Base-by-base conservation (phyloP, 2,329 filamentous ascomycete species). In the Fusarium sp. region DNA sequence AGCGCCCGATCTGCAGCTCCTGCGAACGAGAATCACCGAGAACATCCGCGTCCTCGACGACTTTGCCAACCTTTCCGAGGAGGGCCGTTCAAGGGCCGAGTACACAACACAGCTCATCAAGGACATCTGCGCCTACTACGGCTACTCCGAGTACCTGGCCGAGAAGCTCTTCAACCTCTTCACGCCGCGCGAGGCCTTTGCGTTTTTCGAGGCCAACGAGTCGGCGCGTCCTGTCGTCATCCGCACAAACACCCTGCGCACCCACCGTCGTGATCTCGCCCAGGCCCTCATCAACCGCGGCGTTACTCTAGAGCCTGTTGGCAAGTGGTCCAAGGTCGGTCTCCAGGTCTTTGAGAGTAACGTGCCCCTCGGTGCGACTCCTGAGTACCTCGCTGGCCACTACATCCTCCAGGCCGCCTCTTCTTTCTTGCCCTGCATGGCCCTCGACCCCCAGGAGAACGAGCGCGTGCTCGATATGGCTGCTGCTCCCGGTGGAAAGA, bases 161-260 rank as follows among this genome's bases (percentile, higher is more conserved):
- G 92, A 97, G 78, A 99, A 98, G 83, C 88, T 99, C 13, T 93
- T 93, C 80, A 89, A 90, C 73, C 87, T 99, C 7, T 98, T 99
- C 79, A 88, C 93, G 2, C 92, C 95, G 0, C 89, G 90, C 70
- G 95, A 99, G 80, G 95, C 95, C 0, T 96, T 98, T 70, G 93
- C 93, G 51, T 99, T 99, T 79, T 98, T 99, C 80, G 95, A 99
- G 80, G 94, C 94, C 71, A 99, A 99, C 87, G 95, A 99, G 80
- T 93, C 91, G 26, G 88, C 93, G 12, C 88, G 95, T 47, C 95
- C 95, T 5, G 89, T 99, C 56, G 95, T 99, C 66, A 96, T 99
- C 74, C 89, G 95, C 73, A 98, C 95, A 63, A 99, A 99, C 79
- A 99, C 94, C 8, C 86, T 99, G 57, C 90, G 92, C 69, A 89